phyloP scores from a whole-genome alignment of 371 early-diverging fungal species.

The Apophysomyces trapeziformis region DNA sequence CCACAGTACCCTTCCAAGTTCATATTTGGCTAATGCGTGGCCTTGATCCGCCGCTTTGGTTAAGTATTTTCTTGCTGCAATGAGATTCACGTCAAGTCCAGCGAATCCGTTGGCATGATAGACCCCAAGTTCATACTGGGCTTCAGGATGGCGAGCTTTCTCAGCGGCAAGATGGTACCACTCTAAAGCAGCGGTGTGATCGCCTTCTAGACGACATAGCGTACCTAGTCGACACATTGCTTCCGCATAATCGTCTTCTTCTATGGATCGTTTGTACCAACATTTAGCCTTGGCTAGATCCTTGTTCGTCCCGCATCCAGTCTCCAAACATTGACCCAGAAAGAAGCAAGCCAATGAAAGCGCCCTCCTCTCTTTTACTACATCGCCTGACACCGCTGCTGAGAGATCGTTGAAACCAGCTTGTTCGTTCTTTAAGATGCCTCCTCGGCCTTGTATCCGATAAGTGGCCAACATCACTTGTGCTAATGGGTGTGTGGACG shows the following conservation, averaged over 20 bases:
- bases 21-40: slow-evolving; percentile 34
- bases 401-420: background rate
- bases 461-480: slow-evolving; percentile 12
- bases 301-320: slow-evolving; percentile 16
- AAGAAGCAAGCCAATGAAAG: slow-evolving; percentile 22
- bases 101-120: slow-evolving; percentile 34
- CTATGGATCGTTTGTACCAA: slow-evolving; percentile 17
- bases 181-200: slow-evolving; percentile 11
- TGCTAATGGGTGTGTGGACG: slow-evolving; percentile 5
- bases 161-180: slow-evolving; percentile 22
- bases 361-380: background rate
- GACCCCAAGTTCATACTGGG: slow-evolving; percentile 40
- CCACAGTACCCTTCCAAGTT: slow-evolving; percentile 36
- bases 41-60: slow-evolving; percentile 21
- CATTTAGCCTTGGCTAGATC: slow-evolving; percentile 14
- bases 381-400: background rate
- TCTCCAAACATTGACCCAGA: slow-evolving; percentile 29
- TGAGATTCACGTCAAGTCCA: slow-evolving; percentile 27
- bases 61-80: slow-evolving; percentile 36
- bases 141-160: slow-evolving; percentile 19
- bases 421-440: background rate
- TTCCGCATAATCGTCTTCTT: slow-evolving; percentile 18
- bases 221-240: slow-evolving; percentile 34
- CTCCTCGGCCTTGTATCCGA: slow-evolving; percentile 13
- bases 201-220: slow-evolving; percentile 12